Base-by-base conservation (phyloP, 1,284 basidiomycete genomes). In the Marasmius tenuissimus region DNA sequence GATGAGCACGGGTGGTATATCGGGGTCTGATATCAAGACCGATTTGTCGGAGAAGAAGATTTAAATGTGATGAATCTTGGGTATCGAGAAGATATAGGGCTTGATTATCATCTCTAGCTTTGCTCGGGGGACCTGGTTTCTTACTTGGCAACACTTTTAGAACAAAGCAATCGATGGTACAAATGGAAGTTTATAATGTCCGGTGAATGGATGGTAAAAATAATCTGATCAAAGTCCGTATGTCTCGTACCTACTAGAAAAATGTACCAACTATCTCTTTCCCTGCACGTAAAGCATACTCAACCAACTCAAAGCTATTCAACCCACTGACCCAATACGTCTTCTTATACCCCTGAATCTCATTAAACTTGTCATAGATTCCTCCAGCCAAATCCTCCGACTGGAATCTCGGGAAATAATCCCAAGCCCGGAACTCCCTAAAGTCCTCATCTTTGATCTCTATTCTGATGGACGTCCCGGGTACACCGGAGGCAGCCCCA, bases 261-360 rank as follows among this genome's bases (percentile, higher is more conserved):
- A 50, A 59, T 4, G 47, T 56, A 3, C 12, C 58, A 9, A 63
- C 61, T 3, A 63, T 45, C 38, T 63, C 61, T 27, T 63, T 59
- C n/a, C 53, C 61, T n/a, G 61, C 53, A 16, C 58, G 20, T 11
- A 63, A 51, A 1, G 54, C 61, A 57, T 47, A 51, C 48, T 63
- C 61, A 3, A 63, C 58, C 7, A 49, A 56, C 55, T 63, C 61
- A 22, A 63, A 63, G 33, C 61, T 37, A 38, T 63, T 59, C 54
- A 63, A 52, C 16, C 53, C 61, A 49, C 57, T 59, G 1, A 54
- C 52, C 48, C 55, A 63, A 47, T 53, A 63, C 18, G 61, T 63
- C 11, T 57, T 51, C 16, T 42, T 38, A 40, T 63, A 40, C 11
- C 61, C 61, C 18, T 63, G 61, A 8, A 63, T n/a, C 3, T 27